These are phyloP conservation scores for Oryza glumipatula DNA, from an alignment of 176 grass and related monocot species.

Conservation along the genomic window DNA sequence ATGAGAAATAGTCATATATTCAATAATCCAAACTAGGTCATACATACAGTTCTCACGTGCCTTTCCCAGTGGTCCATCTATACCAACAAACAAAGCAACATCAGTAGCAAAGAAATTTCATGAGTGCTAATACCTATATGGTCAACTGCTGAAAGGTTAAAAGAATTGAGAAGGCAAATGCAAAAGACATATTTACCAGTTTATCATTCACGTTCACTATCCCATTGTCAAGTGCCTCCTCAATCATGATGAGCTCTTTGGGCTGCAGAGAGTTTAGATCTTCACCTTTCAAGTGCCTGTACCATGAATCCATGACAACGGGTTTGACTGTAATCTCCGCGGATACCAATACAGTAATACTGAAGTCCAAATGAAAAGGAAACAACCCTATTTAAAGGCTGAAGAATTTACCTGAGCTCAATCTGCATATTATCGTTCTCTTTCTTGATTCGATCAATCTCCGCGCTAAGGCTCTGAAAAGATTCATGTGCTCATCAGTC, in stretches of 20 bases:
- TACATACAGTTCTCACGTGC: conserved; percentile 73
- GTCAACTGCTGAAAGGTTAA: background rate
- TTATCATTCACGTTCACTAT: conserved; percentile 56
- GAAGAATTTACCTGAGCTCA: conserved; percentile 68
- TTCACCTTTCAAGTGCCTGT: conserved; percentile 91
- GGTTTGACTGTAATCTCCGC: background rate
- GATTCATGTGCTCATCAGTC: background rate
- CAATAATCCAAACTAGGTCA: conserved; percentile 2
- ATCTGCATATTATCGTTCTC: conserved; percentile 98
- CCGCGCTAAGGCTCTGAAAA: conserved; percentile 78
- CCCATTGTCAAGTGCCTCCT: conserved; percentile 82
- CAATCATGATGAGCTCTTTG: conserved; percentile 84
- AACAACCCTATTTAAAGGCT: background rate
- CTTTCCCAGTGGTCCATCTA: conserved; percentile 86
- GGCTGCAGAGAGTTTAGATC: conserved; percentile 91
- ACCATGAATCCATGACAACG: background rate
- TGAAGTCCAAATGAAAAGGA: conserved; percentile 6
- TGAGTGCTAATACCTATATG: background rate
- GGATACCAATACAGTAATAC: background rate
- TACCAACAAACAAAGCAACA: conserved; percentile 34
- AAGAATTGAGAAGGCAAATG: background rate
- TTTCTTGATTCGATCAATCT: conserved; percentile 94
- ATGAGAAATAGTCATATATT: conserved; percentile 6
- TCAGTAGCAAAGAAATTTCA: conserved; percentile 19
- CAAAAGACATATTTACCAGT: conserved; percentile 47